Base-by-base conservation (phyloP, 805 yeast genomes). In the Danielia reshetovae region DNA sequence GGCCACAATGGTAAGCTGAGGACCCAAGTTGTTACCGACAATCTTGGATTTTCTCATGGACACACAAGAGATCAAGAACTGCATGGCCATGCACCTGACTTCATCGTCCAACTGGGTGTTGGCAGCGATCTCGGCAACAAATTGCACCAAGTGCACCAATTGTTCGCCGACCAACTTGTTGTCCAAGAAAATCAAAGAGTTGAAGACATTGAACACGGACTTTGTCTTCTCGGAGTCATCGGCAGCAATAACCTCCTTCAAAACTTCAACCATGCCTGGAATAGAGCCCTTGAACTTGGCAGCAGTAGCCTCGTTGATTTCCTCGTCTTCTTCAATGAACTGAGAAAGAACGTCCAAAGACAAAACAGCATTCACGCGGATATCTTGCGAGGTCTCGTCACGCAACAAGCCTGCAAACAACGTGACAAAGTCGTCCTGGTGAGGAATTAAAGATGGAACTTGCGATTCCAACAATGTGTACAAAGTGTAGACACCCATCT, bases 1-100 rank as follows among this genome's bases (percentile, higher is more conserved):
- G 38, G 93, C 90, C 42, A 83, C 73, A 43, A 75, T 59, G 27
- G 93, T 78, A 49, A 93, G 74, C 36, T 74, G 76, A 29, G 87
- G 89, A 40, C 97, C 98, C 45, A 89, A 68, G 63, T 86, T 86
- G 55, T 83, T 80, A 47, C 85, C 72, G 35, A 79, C 69, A 44
- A 93, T 72, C 68, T 85, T 88, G 38, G 84, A 74, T 61, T 85
- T 85, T 68, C 93, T 83, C 70, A 77, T 80, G 17, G 85, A 72
- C 27, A 84, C 81, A 40, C 84, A 81, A 34, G 90, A 78, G 39
- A 82, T 81, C 45, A 93, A 74, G 53, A 88, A 88, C 55, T 83
- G 89, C 51, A 93, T 71, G 24, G 95, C 90, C 55, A 81, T 84
- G 39, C 75, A 75, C 65, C 97, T 79, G 59, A 74, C 74, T 52